Conservation (phyloP, 495 filamentous ascomycete species). For the Xylaria nigripes region DNA sequence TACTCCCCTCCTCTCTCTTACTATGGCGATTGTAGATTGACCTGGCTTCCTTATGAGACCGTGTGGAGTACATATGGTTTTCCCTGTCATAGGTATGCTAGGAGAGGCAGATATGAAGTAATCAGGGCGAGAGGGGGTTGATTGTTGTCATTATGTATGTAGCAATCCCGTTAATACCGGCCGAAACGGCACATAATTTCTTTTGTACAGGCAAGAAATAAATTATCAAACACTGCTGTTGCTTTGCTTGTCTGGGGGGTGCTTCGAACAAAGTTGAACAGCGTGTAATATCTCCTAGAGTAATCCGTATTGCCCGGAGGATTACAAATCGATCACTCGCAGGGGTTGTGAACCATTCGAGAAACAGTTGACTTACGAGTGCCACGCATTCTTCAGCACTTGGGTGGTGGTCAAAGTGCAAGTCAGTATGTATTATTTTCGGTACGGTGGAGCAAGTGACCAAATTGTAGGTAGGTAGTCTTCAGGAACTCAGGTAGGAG, state of each 20-base stretch:
- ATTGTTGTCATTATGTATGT: background rate
- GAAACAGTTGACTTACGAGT: no score
- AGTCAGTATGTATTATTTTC: no score
- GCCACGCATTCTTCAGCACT: no score
- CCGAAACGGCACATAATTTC: slow-evolving; percentile 3
- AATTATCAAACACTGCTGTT: background rate
- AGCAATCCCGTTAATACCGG: slow-evolving; percentile 6
- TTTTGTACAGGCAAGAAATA: slow-evolving; percentile 1
- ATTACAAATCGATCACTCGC: no score
- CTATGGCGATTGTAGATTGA: background rate
- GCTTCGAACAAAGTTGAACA: no score
- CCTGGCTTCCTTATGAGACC: background rate
- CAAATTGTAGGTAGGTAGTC: no score
- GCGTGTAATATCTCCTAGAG: no score
- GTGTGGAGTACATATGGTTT: slow-evolving; percentile 6
- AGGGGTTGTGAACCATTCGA: no score
- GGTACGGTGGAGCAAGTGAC: no score
- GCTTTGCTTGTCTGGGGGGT: background rate
- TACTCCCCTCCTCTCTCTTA: background rate
- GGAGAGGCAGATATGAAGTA: background rate
- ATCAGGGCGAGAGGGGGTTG: background rate
- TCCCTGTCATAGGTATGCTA: background rate
- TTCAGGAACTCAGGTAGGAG: no score
- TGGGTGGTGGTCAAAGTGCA: no score
- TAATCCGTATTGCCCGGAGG: no score